Conservation (phyloP, 2,329 filamentous ascomycete genomes). For the Orbilia blumenaviensis region DNA sequence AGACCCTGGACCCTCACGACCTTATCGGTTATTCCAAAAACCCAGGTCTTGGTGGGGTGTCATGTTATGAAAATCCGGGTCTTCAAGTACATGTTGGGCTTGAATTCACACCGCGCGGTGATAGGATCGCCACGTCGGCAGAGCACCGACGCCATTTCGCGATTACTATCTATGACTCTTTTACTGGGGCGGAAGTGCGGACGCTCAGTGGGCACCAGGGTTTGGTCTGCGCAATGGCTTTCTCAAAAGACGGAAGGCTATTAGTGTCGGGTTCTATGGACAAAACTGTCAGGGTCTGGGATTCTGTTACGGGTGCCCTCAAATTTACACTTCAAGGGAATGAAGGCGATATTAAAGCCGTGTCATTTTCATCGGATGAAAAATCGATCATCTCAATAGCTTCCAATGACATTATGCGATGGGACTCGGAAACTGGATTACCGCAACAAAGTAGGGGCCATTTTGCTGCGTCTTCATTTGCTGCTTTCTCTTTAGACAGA, state of each 20-base stretch:
- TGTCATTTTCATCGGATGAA: not conserved
- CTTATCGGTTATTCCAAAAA: not conserved
- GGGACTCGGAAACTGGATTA: not conserved
- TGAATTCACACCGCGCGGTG: not conserved
- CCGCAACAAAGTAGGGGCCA: not conserved
- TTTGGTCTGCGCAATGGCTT: not conserved
- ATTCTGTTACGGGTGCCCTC: not conserved
- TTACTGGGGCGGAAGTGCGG: slow-evolving; percentile 61
- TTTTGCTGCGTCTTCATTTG: not conserved
- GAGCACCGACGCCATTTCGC: not conserved
- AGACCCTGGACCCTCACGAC: not conserved
- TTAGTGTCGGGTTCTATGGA: not conserved
- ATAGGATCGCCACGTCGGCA: not conserved
- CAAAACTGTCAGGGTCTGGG: not conserved
- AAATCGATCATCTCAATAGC: not conserved
- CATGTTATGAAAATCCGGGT: not conserved
- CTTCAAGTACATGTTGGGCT: not conserved
- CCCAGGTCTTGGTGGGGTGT: not conserved
- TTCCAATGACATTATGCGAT: not conserved
- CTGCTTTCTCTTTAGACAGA: not conserved
- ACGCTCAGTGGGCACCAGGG: not conserved
- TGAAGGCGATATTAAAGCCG: not conserved
- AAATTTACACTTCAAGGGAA: not conserved
- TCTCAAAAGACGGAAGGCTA: not conserved
- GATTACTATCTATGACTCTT: not conserved